Evolutionary conservation across 331 rosid genomes (phyloP).

Genomic region (Acacia pycnantha): DNA sequence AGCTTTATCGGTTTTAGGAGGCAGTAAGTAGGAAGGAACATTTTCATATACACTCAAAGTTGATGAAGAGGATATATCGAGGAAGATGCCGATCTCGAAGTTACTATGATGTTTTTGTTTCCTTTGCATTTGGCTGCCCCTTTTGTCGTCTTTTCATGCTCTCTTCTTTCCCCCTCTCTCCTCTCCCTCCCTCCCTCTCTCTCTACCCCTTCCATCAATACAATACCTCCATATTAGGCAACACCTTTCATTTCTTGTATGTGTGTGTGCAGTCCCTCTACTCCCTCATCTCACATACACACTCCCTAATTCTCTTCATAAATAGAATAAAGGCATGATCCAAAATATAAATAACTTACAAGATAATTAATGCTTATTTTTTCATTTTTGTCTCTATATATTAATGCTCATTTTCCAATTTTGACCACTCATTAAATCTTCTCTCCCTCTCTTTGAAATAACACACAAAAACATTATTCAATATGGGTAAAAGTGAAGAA

Average conservation of each 20-base stretch:
- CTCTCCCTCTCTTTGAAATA: no score
- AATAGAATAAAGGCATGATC: accelerated
- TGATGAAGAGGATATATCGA: neutral
- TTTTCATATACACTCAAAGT: neutral
- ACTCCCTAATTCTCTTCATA: no score
- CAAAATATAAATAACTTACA: no score
- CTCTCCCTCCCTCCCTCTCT: neutral
- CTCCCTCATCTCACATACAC: neutral
- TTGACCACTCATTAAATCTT: no score
- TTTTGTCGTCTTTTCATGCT: constrained; percentile 41
- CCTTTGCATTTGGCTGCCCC: constrained; percentile 6
- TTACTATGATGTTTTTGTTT: constrained; percentile 15
- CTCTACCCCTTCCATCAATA: neutral
- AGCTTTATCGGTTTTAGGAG: constrained; percentile 1
- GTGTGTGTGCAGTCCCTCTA: no score
- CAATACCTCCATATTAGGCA: constrained; percentile 8
- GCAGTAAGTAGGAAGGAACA: neutral
- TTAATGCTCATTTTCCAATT: no score
- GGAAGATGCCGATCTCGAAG: constrained; percentile 24
- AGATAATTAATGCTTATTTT: no score
- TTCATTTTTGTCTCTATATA: no score
- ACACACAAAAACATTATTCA: no score
- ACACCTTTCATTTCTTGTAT: neutral
- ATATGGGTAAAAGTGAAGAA: no score
- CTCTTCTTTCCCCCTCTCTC: neutral